Base-by-base conservation (phyloP, 2,329 filamentous ascomycete species). In the Tolypocladium cylindrosporum region DNA sequence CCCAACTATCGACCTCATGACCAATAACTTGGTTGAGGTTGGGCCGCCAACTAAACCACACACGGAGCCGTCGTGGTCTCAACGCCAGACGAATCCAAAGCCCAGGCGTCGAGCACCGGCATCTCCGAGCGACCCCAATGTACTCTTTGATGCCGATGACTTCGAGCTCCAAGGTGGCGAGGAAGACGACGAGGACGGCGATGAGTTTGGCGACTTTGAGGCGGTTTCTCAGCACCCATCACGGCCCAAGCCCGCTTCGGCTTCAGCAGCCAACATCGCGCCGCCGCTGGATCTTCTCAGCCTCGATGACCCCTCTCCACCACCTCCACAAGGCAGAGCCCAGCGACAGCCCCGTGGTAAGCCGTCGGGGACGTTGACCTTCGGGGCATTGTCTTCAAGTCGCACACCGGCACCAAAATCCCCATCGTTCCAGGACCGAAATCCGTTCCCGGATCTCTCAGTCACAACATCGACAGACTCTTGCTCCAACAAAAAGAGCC, bases 141-240 rank as follows among this genome's bases (percentile, higher is more conserved):
- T 90, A 4, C 73, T 90, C 3, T 90, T 90, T 67, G 86, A 90
- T 69, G 86, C 81, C 41, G 79, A 81, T 48, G 79, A 83, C 55
- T 80, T 80, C 62, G 77, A 77, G 56, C 66, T 74, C 16, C 68
- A 74, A 40, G 68, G 65, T 2, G 69, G 66, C 6, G 73, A 73
- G 13, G 75, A 73, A 8, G 72, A 74, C n/a, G 80, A 80, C 39
- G 79, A 83, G 40, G 66, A 69, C 21, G 79, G 79, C 59, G 79
- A 79, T 53, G 79, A 82, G 39, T 85, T 85, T 72, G 84, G 83
- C 16, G 82, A 85, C 54, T 86, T 86, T 64, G 82, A 85, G 67
- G 77, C 75, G 24, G 78, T 77, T 1, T 59, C 63, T 50, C 55
- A 65, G 34, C 43, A 60, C 48, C 45, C 61, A 54, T 59, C 61